These are phyloP conservation scores for Spergularia bocconei DNA, from an alignment of 148 eudicot genomes.

Conservation along the genomic window DNA sequence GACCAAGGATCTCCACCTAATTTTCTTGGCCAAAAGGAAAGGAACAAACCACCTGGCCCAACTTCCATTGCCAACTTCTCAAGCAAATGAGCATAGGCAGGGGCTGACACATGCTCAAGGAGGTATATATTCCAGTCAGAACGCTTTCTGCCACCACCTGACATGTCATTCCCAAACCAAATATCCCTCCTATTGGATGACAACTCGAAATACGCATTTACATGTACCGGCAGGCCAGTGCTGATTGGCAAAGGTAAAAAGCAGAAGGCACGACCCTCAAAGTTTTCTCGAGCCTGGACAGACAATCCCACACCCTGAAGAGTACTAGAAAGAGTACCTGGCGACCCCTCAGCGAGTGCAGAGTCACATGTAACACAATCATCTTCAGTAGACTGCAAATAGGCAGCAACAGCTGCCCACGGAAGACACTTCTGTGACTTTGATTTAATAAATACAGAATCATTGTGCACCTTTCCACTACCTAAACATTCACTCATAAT, in stretches of 20 bases:
- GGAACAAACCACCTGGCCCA: slow-evolving; percentile 74
- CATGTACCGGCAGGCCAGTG: slow-evolving; percentile 90
- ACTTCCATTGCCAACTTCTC: slow-evolving; percentile 77
- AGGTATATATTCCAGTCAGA: slow-evolving; percentile 95
- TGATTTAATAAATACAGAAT: slow-evolving; percentile 36
- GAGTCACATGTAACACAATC: slow-evolving; percentile 35
- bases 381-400: slow-evolving; percentile 47
- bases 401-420: slow-evolving; percentile 93
- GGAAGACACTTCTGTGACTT: slow-evolving; percentile 62
- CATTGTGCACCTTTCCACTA: slow-evolving; percentile 40
- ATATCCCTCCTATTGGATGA: slow-evolving; percentile 98
- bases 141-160: slow-evolving; percentile 97
- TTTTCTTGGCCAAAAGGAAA: slow-evolving; percentile 80
- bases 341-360: slow-evolving; percentile 31
- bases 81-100: slow-evolving; percentile 90
- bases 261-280: slow-evolving; percentile 98
- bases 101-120: slow-evolving; percentile 91
- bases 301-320: slow-evolving; percentile 35
- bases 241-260: slow-evolving; percentile 89
- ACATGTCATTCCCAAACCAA: slow-evolving; percentile 99
- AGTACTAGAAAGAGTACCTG: slow-evolving; percentile 30
- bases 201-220: slow-evolving; percentile 91
- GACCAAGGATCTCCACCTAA: slow-evolving; percentile 83
- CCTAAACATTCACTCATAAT: slow-evolving; percentile 86
- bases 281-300: slow-evolving; percentile 34